Conservation (phyloP, 164 flowering plant genomes). For the Liquidambar formosana region DNA sequence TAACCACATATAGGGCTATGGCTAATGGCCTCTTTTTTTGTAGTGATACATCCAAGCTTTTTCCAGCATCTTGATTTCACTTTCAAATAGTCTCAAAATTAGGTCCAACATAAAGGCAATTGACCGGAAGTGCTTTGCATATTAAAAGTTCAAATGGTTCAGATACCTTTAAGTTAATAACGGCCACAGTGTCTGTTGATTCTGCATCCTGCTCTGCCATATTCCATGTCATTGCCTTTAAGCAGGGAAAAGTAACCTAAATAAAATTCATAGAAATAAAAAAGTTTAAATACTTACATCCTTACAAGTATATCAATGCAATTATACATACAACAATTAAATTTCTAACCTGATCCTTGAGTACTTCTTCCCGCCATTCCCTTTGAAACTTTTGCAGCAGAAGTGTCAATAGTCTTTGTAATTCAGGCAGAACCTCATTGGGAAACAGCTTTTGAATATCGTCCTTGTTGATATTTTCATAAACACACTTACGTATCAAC, state of each 20-base stretch:
- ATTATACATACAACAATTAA: background rate
- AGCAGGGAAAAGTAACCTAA: conserved; percentile 29
- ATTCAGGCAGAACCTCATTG: conserved; percentile 63
- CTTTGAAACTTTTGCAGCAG: conserved; percentile 76
- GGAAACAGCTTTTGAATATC: conserved; percentile 75
- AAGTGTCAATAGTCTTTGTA: conserved; percentile 68
- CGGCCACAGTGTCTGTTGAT: conserved; percentile 39
- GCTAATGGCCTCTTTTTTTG: too few species aligned
- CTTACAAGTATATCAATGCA: background rate
- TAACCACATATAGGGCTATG: too few species aligned
- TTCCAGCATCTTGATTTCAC: background rate
- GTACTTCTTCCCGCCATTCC: conserved; percentile 67
- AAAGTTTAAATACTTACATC: background rate
- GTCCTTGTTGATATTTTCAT: conserved; percentile 60
- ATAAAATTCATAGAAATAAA: conserved; percentile 8
- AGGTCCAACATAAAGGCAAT: background rate
- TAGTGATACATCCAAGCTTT: background rate
- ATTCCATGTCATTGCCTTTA: conserved; percentile 64
- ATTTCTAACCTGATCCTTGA: conserved; percentile 54
- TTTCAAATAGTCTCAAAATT: background rate
- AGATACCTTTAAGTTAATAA: conserved; percentile 58
- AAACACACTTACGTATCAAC: conserved; percentile 66
- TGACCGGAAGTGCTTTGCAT: background rate
- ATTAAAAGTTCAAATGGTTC: background rate
- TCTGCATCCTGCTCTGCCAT: conserved; percentile 48